phyloP scores from a whole-genome alignment of 2,329 filamentous ascomycete species.

The Talaromyces sp. region DNA sequence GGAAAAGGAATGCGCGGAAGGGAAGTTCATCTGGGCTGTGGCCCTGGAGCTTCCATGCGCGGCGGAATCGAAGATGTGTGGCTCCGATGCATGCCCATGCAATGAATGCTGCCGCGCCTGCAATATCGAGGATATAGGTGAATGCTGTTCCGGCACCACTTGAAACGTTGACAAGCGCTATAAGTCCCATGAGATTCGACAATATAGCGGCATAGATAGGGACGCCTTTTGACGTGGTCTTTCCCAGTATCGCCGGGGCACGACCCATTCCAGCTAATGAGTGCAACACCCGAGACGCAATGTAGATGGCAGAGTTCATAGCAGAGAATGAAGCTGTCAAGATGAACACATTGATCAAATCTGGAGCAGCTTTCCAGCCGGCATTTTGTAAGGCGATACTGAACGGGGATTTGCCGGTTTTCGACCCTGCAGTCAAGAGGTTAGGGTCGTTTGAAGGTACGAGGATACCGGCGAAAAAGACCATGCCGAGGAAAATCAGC shows the following conservation, averaged over 20 bases:
- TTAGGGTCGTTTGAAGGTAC: constrained; percentile 58
- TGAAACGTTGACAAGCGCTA: constrained; percentile 65
- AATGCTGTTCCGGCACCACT: constrained; percentile 58
- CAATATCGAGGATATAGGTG: constrained; percentile 32
- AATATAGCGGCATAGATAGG: constrained; percentile 41
- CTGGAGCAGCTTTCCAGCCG: constrained; percentile 30
- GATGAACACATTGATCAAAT: constrained; percentile 37
- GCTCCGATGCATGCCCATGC: constrained; percentile 12
- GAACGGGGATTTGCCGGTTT: constrained; percentile 34
- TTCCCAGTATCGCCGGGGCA: constrained; percentile 40
- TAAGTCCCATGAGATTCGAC: constrained; percentile 51
- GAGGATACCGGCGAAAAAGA: constrained; percentile 65
- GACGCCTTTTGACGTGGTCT: constrained; percentile 38
- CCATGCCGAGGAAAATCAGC: constrained; percentile 45
- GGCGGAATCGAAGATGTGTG: constrained; percentile 11
- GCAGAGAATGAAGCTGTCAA: constrained; percentile 39
- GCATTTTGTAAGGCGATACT: constrained; percentile 39
- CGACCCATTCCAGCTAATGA: constrained; percentile 51
- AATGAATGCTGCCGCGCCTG: constrained; percentile 18
- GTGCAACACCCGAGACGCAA: constrained; percentile 61
- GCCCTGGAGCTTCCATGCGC: constrained; percentile 11
- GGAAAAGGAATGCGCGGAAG: constrained; percentile 10
- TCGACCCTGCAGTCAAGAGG: constrained; percentile 43
- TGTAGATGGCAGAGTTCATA: constrained; percentile 39
- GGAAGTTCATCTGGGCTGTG: constrained; percentile 7